These are phyloP conservation scores for Tylopilus sp. DNA, from an alignment of 1,284 basidiomycete species.

Conservation along the genomic window DNA sequence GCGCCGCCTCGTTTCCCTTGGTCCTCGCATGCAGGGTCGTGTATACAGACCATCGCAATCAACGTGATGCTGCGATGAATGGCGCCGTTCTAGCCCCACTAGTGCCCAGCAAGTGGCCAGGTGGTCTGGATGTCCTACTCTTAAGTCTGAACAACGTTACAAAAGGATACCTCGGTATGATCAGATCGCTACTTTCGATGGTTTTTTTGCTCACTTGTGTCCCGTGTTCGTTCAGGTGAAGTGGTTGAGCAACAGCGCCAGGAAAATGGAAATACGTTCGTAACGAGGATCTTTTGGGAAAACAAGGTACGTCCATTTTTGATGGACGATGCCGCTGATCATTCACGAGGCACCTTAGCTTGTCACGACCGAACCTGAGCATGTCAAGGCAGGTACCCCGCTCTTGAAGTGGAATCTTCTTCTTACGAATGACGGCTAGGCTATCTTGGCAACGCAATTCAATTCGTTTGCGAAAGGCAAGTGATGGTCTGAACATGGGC, in stretches of 20 bases:
- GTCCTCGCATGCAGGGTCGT: slow-evolving; percentile 30
- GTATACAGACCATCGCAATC: slow-evolving; percentile 36
- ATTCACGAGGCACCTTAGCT: slow-evolving; percentile 24
- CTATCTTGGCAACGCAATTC: slow-evolving; percentile 52
- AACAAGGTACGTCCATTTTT: slow-evolving; percentile 34
- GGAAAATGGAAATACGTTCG: slow-evolving; percentile 45
- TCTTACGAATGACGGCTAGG: slow-evolving; percentile 28
- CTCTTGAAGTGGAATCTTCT: not conserved
- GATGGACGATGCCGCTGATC: slow-evolving; percentile 3
- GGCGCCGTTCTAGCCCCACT: slow-evolving; percentile 47
- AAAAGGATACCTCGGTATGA: slow-evolving; percentile 47
- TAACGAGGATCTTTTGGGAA: slow-evolving; percentile 43
- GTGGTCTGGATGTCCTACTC: slow-evolving; percentile 45
- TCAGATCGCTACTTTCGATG: not conserved
- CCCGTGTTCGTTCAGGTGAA: slow-evolving; percentile 39
- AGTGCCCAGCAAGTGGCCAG: slow-evolving; percentile 45
- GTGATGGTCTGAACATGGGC: not conserved
- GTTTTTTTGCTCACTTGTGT: not conserved
- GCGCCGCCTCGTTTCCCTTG: slow-evolving; percentile 39
- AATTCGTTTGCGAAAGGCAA: slow-evolving; percentile 57
- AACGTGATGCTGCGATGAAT: slow-evolving; percentile 39
- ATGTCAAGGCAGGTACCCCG: slow-evolving; percentile 47
- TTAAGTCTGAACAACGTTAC: slow-evolving; percentile 35
- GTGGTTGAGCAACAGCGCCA: slow-evolving; percentile 24
- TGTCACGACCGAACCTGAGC: slow-evolving; percentile 50